phyloP scores from a whole-genome alignment of 768 basidiomycete species.

The Mycena albidolilacea region DNA sequence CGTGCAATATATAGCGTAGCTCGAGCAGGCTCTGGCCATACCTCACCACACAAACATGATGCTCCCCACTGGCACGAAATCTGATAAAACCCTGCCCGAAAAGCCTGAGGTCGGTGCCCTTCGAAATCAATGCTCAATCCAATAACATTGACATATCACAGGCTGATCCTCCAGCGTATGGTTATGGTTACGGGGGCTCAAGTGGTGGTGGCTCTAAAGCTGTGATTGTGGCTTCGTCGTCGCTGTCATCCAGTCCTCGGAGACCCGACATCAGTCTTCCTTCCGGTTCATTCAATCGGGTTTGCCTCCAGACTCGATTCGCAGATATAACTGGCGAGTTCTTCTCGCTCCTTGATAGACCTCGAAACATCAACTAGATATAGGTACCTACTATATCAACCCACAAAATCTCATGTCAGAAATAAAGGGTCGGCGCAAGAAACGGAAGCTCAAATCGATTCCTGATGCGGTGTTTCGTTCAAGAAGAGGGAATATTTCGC shows the following conservation, averaged over 20 bases:
- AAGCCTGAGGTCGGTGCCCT: slow-evolving; percentile 11
- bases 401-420: slow-evolving; percentile 12
- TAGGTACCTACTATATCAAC: slow-evolving; percentile 34
- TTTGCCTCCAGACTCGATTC: slow-evolving; percentile 32
- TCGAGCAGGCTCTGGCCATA: neutral
- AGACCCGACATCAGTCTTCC: slow-evolving; percentile 31
- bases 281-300: slow-evolving; percentile 25
- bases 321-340: slow-evolving; percentile 32
- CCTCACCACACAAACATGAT: slow-evolving; percentile 3
- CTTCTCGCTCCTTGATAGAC: neutral
- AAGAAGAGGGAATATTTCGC: slow-evolving; percentile 28
- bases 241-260: slow-evolving; percentile 4
- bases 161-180: slow-evolving; percentile 26
- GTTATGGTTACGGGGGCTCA: slow-evolving; percentile 23
- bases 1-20: slow-evolving; percentile 21
- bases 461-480: slow-evolving; percentile 39
- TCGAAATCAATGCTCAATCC: neutral
- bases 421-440: slow-evolving; percentile 20
- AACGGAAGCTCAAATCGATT: slow-evolving; percentile 24
- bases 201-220: slow-evolving; percentile 19
- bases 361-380: neutral
- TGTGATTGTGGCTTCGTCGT: slow-evolving; percentile 27
- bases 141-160: neutral
- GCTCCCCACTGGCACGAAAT: neutral
- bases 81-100: neutral